Percentiles rank a stretch among this genome's conserved stretches.
Evolutionary conservation across 345 rosid species (phyloP).

Genomic region (Gossypium longicalyx): DNA sequence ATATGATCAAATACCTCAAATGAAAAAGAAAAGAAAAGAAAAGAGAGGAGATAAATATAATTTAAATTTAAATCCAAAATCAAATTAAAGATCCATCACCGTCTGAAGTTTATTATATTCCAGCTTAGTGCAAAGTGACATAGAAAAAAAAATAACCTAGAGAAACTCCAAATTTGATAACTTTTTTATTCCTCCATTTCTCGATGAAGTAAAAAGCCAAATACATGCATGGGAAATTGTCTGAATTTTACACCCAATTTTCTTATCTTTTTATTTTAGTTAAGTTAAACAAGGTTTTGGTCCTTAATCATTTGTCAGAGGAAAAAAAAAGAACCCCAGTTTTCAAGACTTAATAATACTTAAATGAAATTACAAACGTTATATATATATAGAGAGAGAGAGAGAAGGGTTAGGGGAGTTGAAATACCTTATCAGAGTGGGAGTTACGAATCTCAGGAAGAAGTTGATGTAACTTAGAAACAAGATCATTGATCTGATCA

Average conservation of each 20-base stretch:
- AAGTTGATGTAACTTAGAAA: conserved; percentile 76
- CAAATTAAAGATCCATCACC: neutral
- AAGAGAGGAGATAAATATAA: neutral
- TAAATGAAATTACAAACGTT: too few species aligned
- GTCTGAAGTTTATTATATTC: neutral
- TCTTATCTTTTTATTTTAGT: too few species aligned
- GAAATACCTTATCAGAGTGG: conserved; percentile 62
- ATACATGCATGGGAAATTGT: neutral
- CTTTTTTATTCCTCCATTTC: neutral
- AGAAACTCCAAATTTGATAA: neutral
- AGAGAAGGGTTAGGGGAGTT: neutral
- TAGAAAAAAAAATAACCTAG: neutral
- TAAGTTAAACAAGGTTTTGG: neutral
- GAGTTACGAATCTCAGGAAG: conserved; percentile 71
- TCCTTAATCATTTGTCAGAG: too few species aligned
- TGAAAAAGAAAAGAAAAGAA: neutral
- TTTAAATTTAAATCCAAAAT: neutral
- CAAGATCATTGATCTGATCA: conserved; percentile 92
- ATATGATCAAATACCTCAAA: neutral
- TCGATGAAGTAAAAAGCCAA: neutral
- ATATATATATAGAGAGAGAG: neutral
- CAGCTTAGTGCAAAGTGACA: neutral
- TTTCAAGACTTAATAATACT: too few species aligned
- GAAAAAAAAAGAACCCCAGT: too few species aligned
- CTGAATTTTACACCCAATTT: neutral